phyloP scores from a whole-genome alignment of 257 asterid genomes.

The Jacaranda copaia region DNA sequence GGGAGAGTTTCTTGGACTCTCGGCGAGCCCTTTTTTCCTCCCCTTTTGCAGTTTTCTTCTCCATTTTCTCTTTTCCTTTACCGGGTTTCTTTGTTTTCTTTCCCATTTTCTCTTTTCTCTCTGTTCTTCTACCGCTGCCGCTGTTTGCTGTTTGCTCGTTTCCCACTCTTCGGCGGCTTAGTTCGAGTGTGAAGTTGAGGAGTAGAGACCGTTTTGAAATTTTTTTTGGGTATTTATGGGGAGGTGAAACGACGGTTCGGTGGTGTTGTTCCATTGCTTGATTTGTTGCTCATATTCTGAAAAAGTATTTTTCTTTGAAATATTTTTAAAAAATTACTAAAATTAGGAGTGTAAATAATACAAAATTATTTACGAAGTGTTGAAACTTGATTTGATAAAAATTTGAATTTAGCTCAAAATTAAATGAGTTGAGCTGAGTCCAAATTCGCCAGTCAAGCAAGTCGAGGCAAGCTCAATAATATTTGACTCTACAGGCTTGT shows the following conservation, averaged over 20 bases:
- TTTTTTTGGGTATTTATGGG: neutral
- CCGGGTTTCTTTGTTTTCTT: conserved; percentile 93
- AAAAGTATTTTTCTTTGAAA: too few relatives aligned
- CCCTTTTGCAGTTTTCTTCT: conserved; percentile 83
- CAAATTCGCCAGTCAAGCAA: too few relatives aligned
- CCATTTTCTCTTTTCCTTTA: conserved; percentile 96
- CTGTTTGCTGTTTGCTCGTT: neutral
- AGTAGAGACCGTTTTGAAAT: neutral
- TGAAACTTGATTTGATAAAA: too few relatives aligned
- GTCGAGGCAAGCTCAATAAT: too few relatives aligned
- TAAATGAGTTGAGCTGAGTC: too few relatives aligned
- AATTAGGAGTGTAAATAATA: too few relatives aligned
- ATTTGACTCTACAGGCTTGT: too few relatives aligned
- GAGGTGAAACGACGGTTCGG: neutral
- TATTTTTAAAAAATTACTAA: too few relatives aligned
- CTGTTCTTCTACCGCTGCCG: neutral
- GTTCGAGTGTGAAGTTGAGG: neutral
- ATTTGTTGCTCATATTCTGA: neutral
- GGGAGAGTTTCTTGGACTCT: conserved; percentile 90
- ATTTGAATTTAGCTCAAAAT: too few relatives aligned
- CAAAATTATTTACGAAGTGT: too few relatives aligned
- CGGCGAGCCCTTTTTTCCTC: conserved; percentile 85
- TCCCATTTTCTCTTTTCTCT: conserved; percentile 59
- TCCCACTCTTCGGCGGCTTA: conserved; percentile 12
- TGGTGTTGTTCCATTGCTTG: neutral